phyloP scores from a whole-genome alignment of 1,139 yeast species.

The Scheffersomyces parashehatae region DNA sequence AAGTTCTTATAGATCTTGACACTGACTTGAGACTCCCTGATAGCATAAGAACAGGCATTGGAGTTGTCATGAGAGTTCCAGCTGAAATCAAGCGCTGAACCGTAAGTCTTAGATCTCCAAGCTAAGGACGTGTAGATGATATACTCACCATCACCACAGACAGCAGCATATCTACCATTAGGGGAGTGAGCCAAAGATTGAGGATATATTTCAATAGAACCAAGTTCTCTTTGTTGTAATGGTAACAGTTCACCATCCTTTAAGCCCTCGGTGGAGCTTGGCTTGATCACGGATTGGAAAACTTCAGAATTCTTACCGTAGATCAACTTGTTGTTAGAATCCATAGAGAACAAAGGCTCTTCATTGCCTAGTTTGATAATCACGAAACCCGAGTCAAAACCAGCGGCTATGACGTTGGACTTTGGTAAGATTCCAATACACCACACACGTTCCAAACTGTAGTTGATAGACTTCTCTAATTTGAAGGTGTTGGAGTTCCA shows the following conservation, averaged over 20 bases:
- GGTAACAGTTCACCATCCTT: conserved; percentile 82
- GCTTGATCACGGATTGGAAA: conserved; percentile 77
- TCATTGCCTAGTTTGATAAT: conserved; percentile 89
- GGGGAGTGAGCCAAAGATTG: conserved; percentile 88
- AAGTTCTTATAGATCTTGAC: conserved; percentile 81
- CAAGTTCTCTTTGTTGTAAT: conserved; percentile 82
- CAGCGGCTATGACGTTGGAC: conserved; percentile 82
- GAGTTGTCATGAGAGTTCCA: conserved; percentile 82
- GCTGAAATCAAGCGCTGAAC: conserved; percentile 85
- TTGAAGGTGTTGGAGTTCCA: conserved; percentile 83
- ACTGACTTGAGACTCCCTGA: conserved; percentile 65
- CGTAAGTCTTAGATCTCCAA: conserved; percentile 95
- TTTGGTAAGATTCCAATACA: conserved; percentile 80
- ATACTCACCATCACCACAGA: conserved; percentile 97
- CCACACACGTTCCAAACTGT: conserved; percentile 96
- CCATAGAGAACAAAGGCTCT: conserved; percentile 93
- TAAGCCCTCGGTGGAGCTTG: conserved; percentile 57
- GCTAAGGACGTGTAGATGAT: conserved; percentile 95
- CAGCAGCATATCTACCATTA: conserved; percentile 95
- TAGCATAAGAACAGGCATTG: conserved; percentile 76
- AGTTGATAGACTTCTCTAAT: conserved; percentile 85
- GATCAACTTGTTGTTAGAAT: conserved; percentile 84
- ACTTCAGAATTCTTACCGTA: conserved; percentile 93
- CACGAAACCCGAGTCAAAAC: conserved; percentile 92
- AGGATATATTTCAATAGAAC: conserved; percentile 90